These are phyloP conservation scores for Phytopythium oedochilum DNA, from an alignment of 352 stramenopile genomes.

Conservation along the genomic window DNA sequence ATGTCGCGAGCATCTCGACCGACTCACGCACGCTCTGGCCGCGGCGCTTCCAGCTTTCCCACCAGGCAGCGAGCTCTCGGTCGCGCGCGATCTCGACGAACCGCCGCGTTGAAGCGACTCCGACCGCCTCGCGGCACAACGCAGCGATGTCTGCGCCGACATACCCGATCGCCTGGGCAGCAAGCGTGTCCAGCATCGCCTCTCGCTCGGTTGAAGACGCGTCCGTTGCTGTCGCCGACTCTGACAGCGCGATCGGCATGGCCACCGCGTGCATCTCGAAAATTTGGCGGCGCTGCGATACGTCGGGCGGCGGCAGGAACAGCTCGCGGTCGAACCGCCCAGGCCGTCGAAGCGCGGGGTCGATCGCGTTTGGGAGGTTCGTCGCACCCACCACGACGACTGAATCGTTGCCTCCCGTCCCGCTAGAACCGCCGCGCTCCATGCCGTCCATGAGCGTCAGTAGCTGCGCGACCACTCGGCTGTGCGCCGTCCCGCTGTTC, in stretches of 20 bases:
- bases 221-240: neutral
- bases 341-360: conserved; percentile 64
- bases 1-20: conserved; percentile 21
- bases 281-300: conserved; percentile 43
- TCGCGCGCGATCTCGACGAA: conserved; percentile 51
- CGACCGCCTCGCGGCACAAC: conserved; percentile 68
- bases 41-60: conserved; percentile 47
- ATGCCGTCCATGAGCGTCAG: conserved; percentile 94
- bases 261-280: conserved; percentile 48
- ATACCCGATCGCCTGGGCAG: conserved; percentile 56
- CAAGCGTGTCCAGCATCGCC: conserved; percentile 33
- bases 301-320: conserved; percentile 46
- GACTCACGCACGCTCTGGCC: conserved; percentile 24
- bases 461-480: conserved; percentile 91
- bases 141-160: conserved; percentile 80
- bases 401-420: conserved; percentile 41
- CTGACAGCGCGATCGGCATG: conserved; percentile 3
- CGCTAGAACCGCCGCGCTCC: conserved; percentile 29
- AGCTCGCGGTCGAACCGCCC: conserved; percentile 83
- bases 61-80: conserved; percentile 52
- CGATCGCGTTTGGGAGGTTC: conserved; percentile 93
- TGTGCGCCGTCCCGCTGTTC: conserved; percentile 34
- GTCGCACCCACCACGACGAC: conserved; percentile 94
- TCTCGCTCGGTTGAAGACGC: conserved; percentile 7
- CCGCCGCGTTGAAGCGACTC: conserved; percentile 56